A percentile compares a stretch with the other conserved stretches of the same genome.
These are phyloP conservation scores for Boletellus ananas DNA, from an alignment of 768 basidiomycete genomes.

Conservation along the genomic window DNA sequence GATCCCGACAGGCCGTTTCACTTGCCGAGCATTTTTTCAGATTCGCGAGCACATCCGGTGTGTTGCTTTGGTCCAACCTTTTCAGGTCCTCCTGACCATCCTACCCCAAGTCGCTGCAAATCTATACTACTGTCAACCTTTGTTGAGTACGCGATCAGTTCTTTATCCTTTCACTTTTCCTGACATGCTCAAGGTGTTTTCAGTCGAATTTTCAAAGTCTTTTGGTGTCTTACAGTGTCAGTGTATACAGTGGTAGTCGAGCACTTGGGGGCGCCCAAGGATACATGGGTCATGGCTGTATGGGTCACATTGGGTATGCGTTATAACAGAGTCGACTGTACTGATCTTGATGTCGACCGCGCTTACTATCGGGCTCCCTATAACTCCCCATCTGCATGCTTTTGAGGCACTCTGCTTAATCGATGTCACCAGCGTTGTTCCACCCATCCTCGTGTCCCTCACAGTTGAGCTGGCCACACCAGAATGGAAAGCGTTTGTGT, in stretches of 20 bases:
- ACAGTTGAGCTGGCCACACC: conserved; percentile 82
- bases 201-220: conserved; percentile 36
- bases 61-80: not conserved
- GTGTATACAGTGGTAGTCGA: no score
- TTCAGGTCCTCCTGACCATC: not conserved
- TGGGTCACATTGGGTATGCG: no score
- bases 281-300: no score
- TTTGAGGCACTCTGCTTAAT: conserved; percentile 72
- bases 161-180: not conserved
- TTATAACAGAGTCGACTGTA: no score
- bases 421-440: conserved; percentile 64
- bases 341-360: conserved; percentile 50
- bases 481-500: conserved; percentile 64
- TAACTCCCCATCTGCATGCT: conserved; percentile 53
- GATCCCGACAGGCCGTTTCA: conserved; percentile 47
- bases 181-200: not conserved
- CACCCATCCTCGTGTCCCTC: conserved; percentile 69
- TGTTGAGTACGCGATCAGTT: conserved; percentile 51
- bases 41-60: conserved; percentile 49
- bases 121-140: conserved; percentile 78
- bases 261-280: no score
- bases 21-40: conserved; percentile 64
- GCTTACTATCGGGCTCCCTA: conserved; percentile 67
- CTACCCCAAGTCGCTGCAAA: conserved; percentile 54
- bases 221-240: conserved; percentile 39